Percentiles rank a stretch among this genome's conserved stretches.
Conservation (phyloP, 169 alveolate genomes). For the Perkinsus marinus region DNA sequence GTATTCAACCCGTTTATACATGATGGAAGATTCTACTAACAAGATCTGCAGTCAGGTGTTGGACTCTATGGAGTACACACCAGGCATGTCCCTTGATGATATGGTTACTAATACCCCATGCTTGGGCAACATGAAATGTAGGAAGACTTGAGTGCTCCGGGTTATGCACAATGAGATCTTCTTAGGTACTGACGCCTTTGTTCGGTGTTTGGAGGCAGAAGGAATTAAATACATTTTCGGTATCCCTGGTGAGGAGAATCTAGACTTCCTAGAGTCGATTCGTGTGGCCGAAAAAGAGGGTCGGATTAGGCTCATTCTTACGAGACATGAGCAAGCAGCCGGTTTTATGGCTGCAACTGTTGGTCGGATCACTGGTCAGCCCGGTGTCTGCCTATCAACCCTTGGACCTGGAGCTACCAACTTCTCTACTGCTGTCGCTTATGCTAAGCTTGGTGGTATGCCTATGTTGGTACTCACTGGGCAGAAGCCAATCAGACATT, state of each 20-base stretch:
- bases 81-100: background rate
- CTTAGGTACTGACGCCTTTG: background rate
- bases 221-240: background rate
- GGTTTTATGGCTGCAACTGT: background rate
- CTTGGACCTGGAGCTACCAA: background rate
- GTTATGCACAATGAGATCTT: too few relatives aligned
- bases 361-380: background rate
- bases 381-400: background rate
- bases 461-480: background rate
- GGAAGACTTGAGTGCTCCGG: too few relatives aligned
- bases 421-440: background rate
- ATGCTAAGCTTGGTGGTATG: background rate
- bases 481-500: background rate
- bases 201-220: background rate
- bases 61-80: background rate
- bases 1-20: too few relatives aligned
- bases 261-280: background rate
- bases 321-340: background rate
- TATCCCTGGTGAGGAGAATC: background rate
- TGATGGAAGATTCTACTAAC: background rate
- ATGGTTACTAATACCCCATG: background rate
- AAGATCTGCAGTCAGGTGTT: background rate
- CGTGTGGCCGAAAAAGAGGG: background rate
- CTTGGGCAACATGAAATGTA: background rate
- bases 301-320: background rate